Conservation (phyloP, 2,329 filamentous ascomycete genomes). For the Epichloe gansuensis region DNA sequence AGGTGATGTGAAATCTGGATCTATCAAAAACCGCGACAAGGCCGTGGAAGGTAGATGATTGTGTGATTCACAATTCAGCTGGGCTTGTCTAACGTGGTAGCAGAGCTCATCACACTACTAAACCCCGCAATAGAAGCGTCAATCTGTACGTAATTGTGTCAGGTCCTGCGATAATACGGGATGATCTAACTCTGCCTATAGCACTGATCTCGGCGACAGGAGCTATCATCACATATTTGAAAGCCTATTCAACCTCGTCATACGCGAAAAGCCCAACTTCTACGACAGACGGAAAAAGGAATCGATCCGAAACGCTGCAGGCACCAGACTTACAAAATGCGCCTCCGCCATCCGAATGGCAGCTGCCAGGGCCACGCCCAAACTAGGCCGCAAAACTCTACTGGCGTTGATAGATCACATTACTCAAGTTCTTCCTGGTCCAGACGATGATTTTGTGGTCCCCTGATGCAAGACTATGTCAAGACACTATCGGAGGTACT, state of each 20-base stretch:
- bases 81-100: neutral
- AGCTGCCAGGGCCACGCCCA: conserved; percentile 55
- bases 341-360: conserved; percentile 60
- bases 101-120: conserved; percentile 27
- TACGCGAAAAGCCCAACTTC: conserved; percentile 55
- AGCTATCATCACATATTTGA: conserved; percentile 76
- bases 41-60: conserved; percentile 28
- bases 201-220: conserved; percentile 51
- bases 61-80: neutral
- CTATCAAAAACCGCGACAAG: conserved; percentile 26
- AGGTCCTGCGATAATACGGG: neutral
- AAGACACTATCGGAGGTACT: conserved; percentile 63
- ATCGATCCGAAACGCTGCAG: conserved; percentile 33
- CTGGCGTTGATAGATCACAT: conserved; percentile 72
- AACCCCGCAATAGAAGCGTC: conserved; percentile 22
- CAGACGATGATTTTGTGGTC: conserved; percentile 50
- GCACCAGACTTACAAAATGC: conserved; percentile 51
- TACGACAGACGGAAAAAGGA: conserved; percentile 40
- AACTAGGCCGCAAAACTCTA: conserved; percentile 66
- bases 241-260: conserved; percentile 57
- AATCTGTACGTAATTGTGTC: conserved; percentile 23
- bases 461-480: conserved; percentile 66
- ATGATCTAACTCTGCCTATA: conserved; percentile 6
- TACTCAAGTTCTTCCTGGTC: conserved; percentile 54
- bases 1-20: conserved; percentile 24